Evolutionary conservation across 805 yeast genomes (phyloP), one percentile per base, ranked within the genome.

Genomic region (Pichia californica): DNA sequence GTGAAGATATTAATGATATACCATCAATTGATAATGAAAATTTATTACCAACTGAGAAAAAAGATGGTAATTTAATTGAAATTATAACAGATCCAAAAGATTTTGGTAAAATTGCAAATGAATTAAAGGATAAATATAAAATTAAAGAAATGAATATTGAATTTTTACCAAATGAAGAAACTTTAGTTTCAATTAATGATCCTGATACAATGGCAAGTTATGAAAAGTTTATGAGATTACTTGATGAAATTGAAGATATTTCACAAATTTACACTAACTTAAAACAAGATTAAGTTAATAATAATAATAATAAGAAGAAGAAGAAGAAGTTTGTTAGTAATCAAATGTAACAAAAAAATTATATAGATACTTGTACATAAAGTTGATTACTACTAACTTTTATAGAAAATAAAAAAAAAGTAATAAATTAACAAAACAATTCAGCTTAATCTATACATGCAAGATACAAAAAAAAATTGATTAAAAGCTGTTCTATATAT

Each of bases 191-290:
- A 10, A 73, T 81, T 26, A 68, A 70, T 0, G 70, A 73, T 44
- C 78, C 69, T 21, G 88, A 78, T 4, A 63, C 70, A 7, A 67
- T 62, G 45, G 72, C 69, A 46, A 69, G 70, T 30, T 73, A 77
- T 53, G 72, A 73, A 14, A 83, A 78, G 55, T 76, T 88, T 29
- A 60, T 82, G 28, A 66, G 61, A 19, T 69, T 70, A 38, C 67
- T 91, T 36, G 94, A 87, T 42, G 87, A 81, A 28, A 66, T 88
- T n/a, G 88, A 83, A 39, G 98, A 93, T 53, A 85, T 91, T 18
- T 79, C 87, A 7, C 87, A 78, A 49, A 78, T 85, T 46, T 86
- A 85, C 64, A 74, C 86, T 26, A 91, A 88, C 58, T 67, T 77
- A 52, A 71, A 67, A 46, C 33, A 31, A 25, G 23, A 36, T 7